A percentile compares a stretch with the other conserved stretches of the same genome.
Evolutionary conservation across 2,329 filamentous ascomycete genomes (phyloP).

Genomic region (Diplodia scrobiculata): DNA sequence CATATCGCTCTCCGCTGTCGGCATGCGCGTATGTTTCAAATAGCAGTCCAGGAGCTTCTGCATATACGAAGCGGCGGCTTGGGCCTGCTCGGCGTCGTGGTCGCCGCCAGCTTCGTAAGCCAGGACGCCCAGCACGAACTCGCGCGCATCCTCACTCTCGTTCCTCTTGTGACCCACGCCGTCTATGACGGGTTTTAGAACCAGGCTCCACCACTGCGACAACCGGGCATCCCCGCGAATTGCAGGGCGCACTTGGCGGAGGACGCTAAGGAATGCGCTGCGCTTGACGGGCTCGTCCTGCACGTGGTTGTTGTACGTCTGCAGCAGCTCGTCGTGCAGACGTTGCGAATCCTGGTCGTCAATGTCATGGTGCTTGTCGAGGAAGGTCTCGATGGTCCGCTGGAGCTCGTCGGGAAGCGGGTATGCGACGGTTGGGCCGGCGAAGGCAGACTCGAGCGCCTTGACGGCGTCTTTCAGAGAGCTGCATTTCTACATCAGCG

Average conservation of each 20-base stretch:
- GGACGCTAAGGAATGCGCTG: conserved; percentile 68
- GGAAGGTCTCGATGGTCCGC: conserved; percentile 65
- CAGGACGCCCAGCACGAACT: conserved; percentile 66
- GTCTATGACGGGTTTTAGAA: conserved; percentile 60
- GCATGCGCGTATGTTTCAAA: conserved; percentile 46
- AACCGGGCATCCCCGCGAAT: conserved; percentile 65
- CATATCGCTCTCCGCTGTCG: conserved; percentile 43
- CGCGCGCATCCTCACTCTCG: conserved; percentile 64
- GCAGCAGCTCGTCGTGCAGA: conserved; percentile 71
- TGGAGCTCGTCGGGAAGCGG: conserved; percentile 69
- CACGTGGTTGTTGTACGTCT: conserved; percentile 67
- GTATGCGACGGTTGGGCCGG: conserved; percentile 45
- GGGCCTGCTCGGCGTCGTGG: conserved; percentile 50
- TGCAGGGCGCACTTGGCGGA: conserved; percentile 65
- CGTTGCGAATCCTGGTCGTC: conserved; percentile 71
- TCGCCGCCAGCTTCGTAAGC: conserved; percentile 63
- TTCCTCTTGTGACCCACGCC: conserved; percentile 63
- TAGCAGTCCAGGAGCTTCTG: conserved; percentile 55
- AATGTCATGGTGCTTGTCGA: conserved; percentile 66
- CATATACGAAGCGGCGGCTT: conserved; percentile 55
- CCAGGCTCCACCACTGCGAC: conserved; percentile 70
- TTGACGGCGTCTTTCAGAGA: conserved; percentile 54
- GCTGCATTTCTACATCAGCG: conserved; percentile 37
- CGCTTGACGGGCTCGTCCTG: conserved; percentile 59
- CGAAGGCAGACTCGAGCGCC: conserved; percentile 50